Evolutionary conservation across 2,329 filamentous ascomycete genomes (phyloP), one percentile per base, ranked within the genome.

Genomic region (Scorias spongiosa): DNA sequence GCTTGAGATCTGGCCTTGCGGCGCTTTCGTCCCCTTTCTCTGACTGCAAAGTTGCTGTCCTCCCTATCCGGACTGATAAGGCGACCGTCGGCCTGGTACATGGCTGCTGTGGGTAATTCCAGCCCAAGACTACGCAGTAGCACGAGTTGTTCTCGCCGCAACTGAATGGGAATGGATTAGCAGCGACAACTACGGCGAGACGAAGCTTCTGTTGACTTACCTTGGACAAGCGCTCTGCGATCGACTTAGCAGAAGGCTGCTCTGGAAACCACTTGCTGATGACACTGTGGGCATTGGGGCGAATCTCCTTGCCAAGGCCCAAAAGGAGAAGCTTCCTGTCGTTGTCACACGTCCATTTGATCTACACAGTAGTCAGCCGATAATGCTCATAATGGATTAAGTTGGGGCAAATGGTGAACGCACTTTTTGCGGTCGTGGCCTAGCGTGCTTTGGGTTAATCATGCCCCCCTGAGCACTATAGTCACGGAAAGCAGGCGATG

Each of bases 161-260:
- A 15, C 32, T 36, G 15, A 12, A 5, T 12, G 5, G 32, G 11
- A 15, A 36, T 15, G 32, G 11, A 12, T 12, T 12, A 12, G 11
- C 32, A 12, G 32, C 15, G 32, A 5, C 32, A 5, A 12, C 11
- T 5, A 36, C 32, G 15, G 15, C 18, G 42, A 11, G 38, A 12
- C 11, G 34, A 26, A 39, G 10, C 42, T 46, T 41, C 40, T 46
- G 36, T 10, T n/a, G 37, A 12, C 48, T 42, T 8, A 51, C 42
- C 46, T 51, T 51, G 9, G 44, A 41, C 10, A 51, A 30, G 11
- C 48, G 44, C 43, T 51, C 49, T 17, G 46, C 43, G n/a, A 51
- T 30, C 14, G 48, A 40, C 32, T 51, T 49, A 15, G 18, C 10
- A 1, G 45, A 48, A 2, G 49, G 49, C 15, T 42, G 28, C 46